These are phyloP conservation scores for Chaetomium sp. DNA, from an alignment of 2,329 filamentous ascomycete genomes.

Conservation along the genomic window DNA sequence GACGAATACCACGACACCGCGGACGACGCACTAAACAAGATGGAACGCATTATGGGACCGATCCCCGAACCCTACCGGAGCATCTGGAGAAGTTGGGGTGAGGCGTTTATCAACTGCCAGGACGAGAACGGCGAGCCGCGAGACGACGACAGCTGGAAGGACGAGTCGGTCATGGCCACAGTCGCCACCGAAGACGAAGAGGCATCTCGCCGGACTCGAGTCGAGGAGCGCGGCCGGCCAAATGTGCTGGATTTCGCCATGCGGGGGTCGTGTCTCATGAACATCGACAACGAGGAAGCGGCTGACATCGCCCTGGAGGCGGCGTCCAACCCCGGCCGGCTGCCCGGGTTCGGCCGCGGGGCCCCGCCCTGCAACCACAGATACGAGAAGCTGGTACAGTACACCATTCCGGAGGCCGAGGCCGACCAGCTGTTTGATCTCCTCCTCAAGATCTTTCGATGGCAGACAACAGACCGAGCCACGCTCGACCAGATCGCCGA, in stretches of 20 bases:
- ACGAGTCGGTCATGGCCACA: constrained; percentile 7
- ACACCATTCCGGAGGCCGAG: neutral
- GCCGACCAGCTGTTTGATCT: constrained; percentile 16
- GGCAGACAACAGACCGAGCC: constrained; percentile 17
- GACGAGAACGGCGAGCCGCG: neutral
- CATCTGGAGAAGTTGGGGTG: neutral
- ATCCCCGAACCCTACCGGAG: constrained; percentile 18
- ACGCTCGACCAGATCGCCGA: constrained; percentile 10
- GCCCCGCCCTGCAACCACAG: too few relatives aligned
- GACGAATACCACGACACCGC: neutral
- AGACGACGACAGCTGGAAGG: constrained; percentile 10
- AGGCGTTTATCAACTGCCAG: neutral
- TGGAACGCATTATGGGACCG: constrained; percentile 22
- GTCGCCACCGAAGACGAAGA: neutral
- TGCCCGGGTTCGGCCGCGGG: neutral
- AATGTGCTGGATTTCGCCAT: neutral
- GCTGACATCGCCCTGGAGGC: neutral
- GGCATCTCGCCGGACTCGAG: too few relatives aligned
- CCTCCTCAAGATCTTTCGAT: constrained; percentile 16
- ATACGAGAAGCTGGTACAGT: neutral
- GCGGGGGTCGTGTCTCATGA: neutral
- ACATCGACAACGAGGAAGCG: neutral
- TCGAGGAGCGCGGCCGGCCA: neutral
- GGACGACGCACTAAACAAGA: neutral
- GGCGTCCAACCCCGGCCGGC: neutral